Percentiles rank a stretch among this genome's conserved stretches.
These are phyloP conservation scores for Aspergillus clavatus DNA, from an alignment of 2,329 filamentous ascomycete species.

Conservation along the genomic window DNA sequence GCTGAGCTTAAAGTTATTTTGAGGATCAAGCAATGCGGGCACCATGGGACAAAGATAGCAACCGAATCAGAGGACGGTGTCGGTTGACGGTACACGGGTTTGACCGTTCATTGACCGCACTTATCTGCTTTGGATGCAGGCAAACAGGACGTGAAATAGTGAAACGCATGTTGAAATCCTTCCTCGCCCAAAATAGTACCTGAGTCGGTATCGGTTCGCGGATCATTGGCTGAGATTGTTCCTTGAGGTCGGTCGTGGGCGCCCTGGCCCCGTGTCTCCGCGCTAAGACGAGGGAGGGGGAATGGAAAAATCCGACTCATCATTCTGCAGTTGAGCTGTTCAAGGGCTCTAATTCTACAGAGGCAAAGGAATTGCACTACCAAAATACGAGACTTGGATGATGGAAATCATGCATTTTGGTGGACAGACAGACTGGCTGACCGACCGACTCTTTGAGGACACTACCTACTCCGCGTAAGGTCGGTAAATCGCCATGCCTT, in stretches of 20 bases:
- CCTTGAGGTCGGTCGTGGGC: neutral
- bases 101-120: neutral
- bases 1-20: slow-evolving; percentile 11
- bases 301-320: neutral
- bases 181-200: neutral
- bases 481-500: slow-evolving; percentile 46
- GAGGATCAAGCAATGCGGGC: slow-evolving; percentile 4
- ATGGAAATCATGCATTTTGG: neutral
- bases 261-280: neutral
- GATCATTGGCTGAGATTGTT: neutral
- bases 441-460: neutral
- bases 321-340: neutral
- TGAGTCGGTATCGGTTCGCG: neutral
- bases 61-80: neutral
- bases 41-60: neutral
- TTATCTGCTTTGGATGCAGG: neutral
- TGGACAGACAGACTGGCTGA: neutral
- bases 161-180: neutral
- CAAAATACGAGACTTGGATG: neutral
- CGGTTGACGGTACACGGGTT: neutral
- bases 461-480: slow-evolving; percentile 37
- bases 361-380: neutral
- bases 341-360: neutral
- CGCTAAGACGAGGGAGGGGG: neutral
- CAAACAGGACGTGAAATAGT: neutral